Percentiles rank a stretch among this genome's conserved stretches.
These are phyloP conservation scores for Xylaria sp. DNA, from an alignment of 2,329 filamentous ascomycete species.

Conservation along the genomic window DNA sequence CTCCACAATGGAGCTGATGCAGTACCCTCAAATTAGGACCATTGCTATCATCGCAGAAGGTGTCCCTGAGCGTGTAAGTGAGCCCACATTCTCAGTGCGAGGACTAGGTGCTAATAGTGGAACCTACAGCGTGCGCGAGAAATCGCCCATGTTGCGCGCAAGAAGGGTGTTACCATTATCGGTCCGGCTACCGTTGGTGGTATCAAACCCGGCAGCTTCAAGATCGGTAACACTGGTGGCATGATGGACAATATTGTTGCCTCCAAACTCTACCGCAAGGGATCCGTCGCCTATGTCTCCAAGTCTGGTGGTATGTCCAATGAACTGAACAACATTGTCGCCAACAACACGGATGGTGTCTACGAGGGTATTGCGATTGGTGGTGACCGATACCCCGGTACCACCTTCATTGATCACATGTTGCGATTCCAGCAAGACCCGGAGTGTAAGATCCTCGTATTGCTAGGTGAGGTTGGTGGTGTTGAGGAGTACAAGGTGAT, in stretches of 20 bases:
- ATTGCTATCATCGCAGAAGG: conserved; percentile 99
- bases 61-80: conserved; percentile 93
- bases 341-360: conserved; percentile 95
- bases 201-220: conserved; percentile 99
- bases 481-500: conserved; percentile 99
- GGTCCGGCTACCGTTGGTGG: conserved; percentile 98
- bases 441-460: conserved; percentile 95
- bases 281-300: conserved; percentile 98
- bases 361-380: conserved; percentile 99
- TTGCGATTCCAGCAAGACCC: conserved; percentile 96
- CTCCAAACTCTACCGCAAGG: conserved; percentile 99
- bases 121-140: conserved; percentile 85
- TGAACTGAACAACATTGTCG: conserved; percentile 99
- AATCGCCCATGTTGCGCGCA: conserved; percentile 94
- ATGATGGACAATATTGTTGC: conserved; percentile 99
- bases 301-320: conserved; percentile 99
- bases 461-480: conserved; percentile 98
- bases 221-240: conserved; percentile 99
- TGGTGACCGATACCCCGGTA: conserved; percentile 98
- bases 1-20: conserved; percentile 99
- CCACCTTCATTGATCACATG: conserved; percentile 99
- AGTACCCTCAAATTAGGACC: conserved; percentile 95
- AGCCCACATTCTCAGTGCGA: background rate
- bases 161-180: conserved; percentile 99
- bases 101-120: conserved; percentile 44